Conservation (phyloP, 1,284 basidiomycete species). For the Pyrrhoderma noxium region DNA sequence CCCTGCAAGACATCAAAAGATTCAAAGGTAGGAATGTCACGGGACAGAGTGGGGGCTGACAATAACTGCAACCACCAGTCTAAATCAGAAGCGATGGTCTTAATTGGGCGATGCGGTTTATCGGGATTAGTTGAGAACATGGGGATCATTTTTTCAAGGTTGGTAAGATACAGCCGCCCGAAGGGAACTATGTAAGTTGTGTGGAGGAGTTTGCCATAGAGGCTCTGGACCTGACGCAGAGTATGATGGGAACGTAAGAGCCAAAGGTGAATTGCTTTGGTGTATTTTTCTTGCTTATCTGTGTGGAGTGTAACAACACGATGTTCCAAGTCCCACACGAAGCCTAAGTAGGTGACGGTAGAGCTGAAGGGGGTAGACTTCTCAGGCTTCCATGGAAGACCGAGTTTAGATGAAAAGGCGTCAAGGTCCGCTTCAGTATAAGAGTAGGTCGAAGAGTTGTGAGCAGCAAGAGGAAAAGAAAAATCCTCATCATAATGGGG, state of each 20-base stretch:
- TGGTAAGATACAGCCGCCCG: conserved; percentile 1
- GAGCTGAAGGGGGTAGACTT: not conserved
- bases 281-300: not conserved
- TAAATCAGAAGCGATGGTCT: not conserved
- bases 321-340: not conserved
- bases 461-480: not conserved
- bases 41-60: too few species aligned
- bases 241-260: too few species aligned
- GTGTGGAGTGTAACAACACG: not conserved
- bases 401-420: conserved; percentile 11
- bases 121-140: not conserved
- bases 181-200: not conserved
- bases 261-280: too few species aligned
- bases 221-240: not conserved
- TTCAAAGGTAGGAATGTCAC: too few species aligned
- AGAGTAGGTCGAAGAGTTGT: not conserved
- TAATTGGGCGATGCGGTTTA: not conserved
- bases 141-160: conserved; percentile 1
- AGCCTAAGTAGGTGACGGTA: not conserved
- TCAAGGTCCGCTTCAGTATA: conserved; percentile 16
- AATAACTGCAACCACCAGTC: not conserved
- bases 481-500: conserved; percentile 22
- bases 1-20: not conserved
- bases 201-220: conserved; percentile 6
- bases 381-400: conserved; percentile 1